A percentile compares a stretch with the other conserved stretches of the same genome.
Conservation (phyloP, 2,329 filamentous ascomycete species). For the Talaromyces sp. region DNA sequence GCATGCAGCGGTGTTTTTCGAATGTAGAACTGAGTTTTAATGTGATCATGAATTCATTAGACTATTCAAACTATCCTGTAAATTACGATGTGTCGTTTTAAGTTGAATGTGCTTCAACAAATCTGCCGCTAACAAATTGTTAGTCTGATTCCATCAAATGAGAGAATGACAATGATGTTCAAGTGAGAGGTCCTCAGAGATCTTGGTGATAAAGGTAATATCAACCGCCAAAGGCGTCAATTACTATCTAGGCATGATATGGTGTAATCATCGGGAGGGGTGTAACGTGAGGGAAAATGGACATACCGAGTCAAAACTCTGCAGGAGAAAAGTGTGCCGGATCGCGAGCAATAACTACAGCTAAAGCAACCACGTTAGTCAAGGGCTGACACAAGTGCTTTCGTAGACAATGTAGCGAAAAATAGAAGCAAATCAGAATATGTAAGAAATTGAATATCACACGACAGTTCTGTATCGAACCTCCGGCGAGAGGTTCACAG, state of each 20-base stretch:
- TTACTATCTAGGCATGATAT: constrained; percentile 65
- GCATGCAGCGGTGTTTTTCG: constrained; percentile 9
- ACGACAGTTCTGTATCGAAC: constrained; percentile 68
- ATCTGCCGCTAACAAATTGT: neutral
- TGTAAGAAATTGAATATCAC: constrained; percentile 97
- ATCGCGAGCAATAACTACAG: neutral
- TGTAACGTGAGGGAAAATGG: constrained; percentile 11
- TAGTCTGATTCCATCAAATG: neutral
- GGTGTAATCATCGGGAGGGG: constrained; percentile 63
- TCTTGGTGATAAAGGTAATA: constrained; percentile 62
- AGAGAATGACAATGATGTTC: neutral
- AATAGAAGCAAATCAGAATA: constrained; percentile 71
- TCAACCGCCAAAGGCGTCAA: constrained; percentile 59
- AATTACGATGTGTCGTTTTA: neutral
- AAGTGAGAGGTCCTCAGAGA: constrained; percentile 55
- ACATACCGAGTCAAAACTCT: constrained; percentile 26
- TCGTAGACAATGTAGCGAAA: neutral
- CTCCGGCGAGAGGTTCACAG: constrained; percentile 90
- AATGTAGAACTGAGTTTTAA: constrained; percentile 8
- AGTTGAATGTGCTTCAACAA: neutral
- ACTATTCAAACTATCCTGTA: neutral
- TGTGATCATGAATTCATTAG: constrained; percentile 6
- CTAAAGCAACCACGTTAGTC: neutral
- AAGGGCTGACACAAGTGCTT: neutral
- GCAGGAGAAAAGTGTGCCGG: too few relatives aligned